These are phyloP conservation scores for Schizonepeta tenuifolia DNA, from an alignment of 257 asterid genomes.

Conservation along the genomic window DNA sequence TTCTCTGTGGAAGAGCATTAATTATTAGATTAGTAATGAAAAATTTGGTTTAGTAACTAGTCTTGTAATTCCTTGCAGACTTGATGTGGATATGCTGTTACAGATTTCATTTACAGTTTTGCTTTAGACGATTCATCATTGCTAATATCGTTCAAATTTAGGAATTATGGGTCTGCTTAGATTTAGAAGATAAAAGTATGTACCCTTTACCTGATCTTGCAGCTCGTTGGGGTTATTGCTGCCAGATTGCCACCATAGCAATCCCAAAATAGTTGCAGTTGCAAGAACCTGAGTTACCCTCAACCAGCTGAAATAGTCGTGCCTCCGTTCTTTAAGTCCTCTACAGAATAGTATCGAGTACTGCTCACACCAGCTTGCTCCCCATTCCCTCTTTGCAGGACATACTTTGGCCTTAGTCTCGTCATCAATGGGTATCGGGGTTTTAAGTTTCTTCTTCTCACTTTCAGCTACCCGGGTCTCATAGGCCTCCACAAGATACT, in stretches of 20 bases:
- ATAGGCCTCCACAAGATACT: constrained; percentile 89
- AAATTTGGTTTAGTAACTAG: neutral
- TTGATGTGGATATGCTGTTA: neutral
- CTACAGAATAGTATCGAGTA: constrained; percentile 72
- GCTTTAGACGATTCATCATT: neutral
- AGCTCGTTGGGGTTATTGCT: constrained; percentile 56
- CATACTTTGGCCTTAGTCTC: constrained; percentile 54
- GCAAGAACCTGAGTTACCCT: constrained; percentile 88
- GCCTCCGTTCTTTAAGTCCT: constrained; percentile 87
- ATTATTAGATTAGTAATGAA: neutral
- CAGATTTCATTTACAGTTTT: neutral
- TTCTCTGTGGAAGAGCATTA: neutral
- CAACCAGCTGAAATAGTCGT: constrained; percentile 92
- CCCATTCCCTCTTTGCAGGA: constrained; percentile 76
- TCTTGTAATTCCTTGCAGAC: neutral
- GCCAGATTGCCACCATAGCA: constrained; percentile 96
- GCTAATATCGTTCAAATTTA: neutral
- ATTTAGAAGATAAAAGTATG: constrained; percentile 13
- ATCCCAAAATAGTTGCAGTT: constrained; percentile 81
- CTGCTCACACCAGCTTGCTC: constrained; percentile 90
- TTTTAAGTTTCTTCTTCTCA: constrained; percentile 62
- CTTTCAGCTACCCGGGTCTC: constrained; percentile 74
- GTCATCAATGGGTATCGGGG: constrained; percentile 57
- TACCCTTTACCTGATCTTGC: constrained; percentile 74
- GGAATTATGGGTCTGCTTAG: constrained; percentile 14